Evolutionary conservation across 352 stramenopile genomes (phyloP), one percentile per base, ranked within the genome.

Genomic region (Achlya hypogyna): DNA sequence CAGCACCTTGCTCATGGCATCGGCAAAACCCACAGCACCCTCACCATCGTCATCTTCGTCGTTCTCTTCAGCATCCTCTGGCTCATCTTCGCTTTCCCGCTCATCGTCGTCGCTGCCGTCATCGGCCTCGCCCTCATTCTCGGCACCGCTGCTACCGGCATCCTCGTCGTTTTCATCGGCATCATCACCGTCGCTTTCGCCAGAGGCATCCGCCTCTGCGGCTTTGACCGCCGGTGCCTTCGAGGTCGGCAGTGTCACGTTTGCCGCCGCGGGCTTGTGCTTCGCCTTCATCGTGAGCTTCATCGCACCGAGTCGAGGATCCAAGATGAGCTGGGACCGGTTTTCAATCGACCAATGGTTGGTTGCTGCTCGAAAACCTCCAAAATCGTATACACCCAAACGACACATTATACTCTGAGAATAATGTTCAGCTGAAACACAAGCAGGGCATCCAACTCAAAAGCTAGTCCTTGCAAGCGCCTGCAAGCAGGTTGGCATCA

Each of bases 1-100:
- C 63, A 93, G 49, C 14, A 93, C 86, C 70, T 93, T 93, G 76
- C 76, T 92, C 85, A 93, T 90, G 43, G 85, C 85, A 53, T 93
- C 85, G 25, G 81, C 85, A 74, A 93, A 91, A 27, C 83, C 85
- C 53, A 93, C 84, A 2, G 81, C 80, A 20, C 87, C 80, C n/a
- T 84, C 73, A 12, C 47, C 71, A 4, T 60, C 56, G 8, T 69
- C 52, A 0, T 53, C 49, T 14, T 25, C 25, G 25, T 65, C 58
- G 22, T 49, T 35, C 10, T 63, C 54, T 25, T 51, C 40, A 6
- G n/a, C 18, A 18, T 45, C 63, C 20, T 67, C 69, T 14, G 62
- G 34, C 4, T 75, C 71, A 29, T 70, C 63, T 1, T 70, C 73
- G 4, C 25, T 68, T 16, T 78, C 73, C 9, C 59, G 22, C 1